Conservation (phyloP, 2,329 filamentous ascomycete genomes). For the Penicillium crustosum region DNA sequence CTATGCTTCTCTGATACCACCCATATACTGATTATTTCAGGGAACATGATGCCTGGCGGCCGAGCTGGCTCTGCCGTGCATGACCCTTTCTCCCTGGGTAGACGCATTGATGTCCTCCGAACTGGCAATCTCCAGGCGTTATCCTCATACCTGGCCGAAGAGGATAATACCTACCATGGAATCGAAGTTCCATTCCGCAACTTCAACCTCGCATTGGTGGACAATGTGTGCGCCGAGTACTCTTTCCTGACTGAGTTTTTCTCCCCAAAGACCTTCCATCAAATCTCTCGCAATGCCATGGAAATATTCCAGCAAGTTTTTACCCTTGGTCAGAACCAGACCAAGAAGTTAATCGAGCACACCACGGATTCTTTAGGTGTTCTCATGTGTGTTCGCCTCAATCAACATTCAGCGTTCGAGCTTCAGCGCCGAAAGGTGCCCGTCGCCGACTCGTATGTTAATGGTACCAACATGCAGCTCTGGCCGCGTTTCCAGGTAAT, state of each 20-base stretch:
- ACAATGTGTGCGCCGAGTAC: slow-evolving; percentile 94
- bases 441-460: slow-evolving; percentile 85
- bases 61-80: slow-evolving; percentile 53
- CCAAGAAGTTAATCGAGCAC: slow-evolving; percentile 71
- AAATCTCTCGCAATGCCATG: slow-evolving; percentile 78
- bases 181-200: slow-evolving; percentile 89
- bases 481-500: slow-evolving; percentile 95
- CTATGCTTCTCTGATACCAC: slow-evolving; percentile 1
- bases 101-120: slow-evolving; percentile 78
- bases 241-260: slow-evolving; percentile 92
- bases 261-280: slow-evolving; percentile 70
- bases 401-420: slow-evolving; percentile 92
- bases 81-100: slow-evolving; percentile 85
- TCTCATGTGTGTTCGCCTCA: slow-evolving; percentile 86
- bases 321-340: slow-evolving; percentile 73
- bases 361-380: slow-evolving; percentile 84
- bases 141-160: slow-evolving; percentile 86
- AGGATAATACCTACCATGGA: slow-evolving; percentile 81
- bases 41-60: slow-evolving; percentile 40
- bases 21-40: slow-evolving; percentile 20
- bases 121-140: slow-evolving; percentile 72
- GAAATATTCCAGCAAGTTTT: slow-evolving; percentile 91
- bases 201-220: slow-evolving; percentile 89
- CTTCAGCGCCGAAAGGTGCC: slow-evolving; percentile 89
- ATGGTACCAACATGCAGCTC: slow-evolving; percentile 90